Evolutionary conservation across 495 filamentous ascomycete species (phyloP), one percentile per base, ranked within the genome.

Genomic region (Penicillium cataractarum): DNA sequence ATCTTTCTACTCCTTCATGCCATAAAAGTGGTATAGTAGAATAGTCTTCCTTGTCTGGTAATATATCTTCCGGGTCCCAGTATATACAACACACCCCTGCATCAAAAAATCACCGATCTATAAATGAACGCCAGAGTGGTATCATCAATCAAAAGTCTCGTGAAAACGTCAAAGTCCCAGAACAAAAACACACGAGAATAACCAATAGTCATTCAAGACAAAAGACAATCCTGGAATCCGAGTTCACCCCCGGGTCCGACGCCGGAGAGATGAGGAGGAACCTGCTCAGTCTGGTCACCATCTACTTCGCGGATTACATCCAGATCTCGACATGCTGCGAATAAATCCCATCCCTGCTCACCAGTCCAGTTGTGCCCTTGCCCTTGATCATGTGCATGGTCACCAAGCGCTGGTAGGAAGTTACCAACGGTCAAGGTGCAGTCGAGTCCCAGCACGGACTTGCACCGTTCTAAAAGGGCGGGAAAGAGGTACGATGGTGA

Each of bases 401-500:
- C 57, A 33, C 61, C 65, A 22, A 76, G 62, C 6, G 65, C 57
- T 6, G 76, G 73, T 17, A 76, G 63, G 39, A 73, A 75, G 35
- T 75, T 74, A 22, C 75, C 65, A n/a, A 73, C 71, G 10, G 71
- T 71, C 10, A 78, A 64, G 2, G 73, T 62, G 42, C 66, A 70
- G 17, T 77, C 74, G 4, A 79, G 58, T 27, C 71, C 74, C 0
- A 79, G 63, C 1, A 76, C 69, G n/a, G 61, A 63, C 33, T 74
- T 74, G 51, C 71, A 75, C 12, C 74, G 75, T 22, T 76, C 76
- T 12, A 80, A 29, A 2, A 80, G 62, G 7, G 66, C 39, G 0
- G 78, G 76, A 37, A 79, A 77, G n/a, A 79, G 70, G 57, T 80
- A 77, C 0, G 78, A 80, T 21, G 75, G 71, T n/a, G 78, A 80